Evolutionary conservation across 352 stramenopile genomes (phyloP), one percentile per base, ranked within the genome.

Genomic region (Phytophthora syringae): DNA sequence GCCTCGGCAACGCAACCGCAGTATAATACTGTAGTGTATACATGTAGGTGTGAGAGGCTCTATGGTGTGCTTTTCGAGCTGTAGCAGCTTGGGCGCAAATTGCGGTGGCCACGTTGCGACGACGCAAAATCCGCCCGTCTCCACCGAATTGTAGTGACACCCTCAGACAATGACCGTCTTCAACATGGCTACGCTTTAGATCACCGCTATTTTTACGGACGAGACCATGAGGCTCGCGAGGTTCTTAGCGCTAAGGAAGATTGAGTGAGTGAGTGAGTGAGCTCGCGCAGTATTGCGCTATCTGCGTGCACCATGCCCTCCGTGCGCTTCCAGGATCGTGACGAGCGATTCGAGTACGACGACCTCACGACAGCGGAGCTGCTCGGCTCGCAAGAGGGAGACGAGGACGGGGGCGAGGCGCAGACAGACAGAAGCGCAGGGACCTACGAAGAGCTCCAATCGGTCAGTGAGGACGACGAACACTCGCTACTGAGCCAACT

Each of bases 201-300:
- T 51, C 48, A 59, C 20, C 15, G 37, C 45, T 70, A 70, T 70
- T 70, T 70, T 70, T 70, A 59, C 44, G 20, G 44, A 45, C 20
- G 45, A 54, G 52, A 57, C 3, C 44, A 52, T 56, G 60, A 63
- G 44, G 43, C 27, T 32, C 27, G 27, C n/a, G n/a, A n/a, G n/a
- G n/a, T n/a, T n/a, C n/a, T 32, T 10, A 32, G 27, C 27, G 27
- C 9, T 32, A 32, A 9, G 9, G 9, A 5, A 9, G 9, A 24
- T 22, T 44, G 37, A 44, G n/a, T 18, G 34, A 2, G 34, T 15
- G 34, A 40, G 34, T 40, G 2, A 18, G 34, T 40, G 16, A 40
- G 10, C 34, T 18, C 34, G 37, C 37, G 37, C 37, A 44, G n/a
- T 21, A 32, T 32, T 32, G 27, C 27, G 5, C 27, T 10, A 10